These are phyloP conservation scores for Penstemon barbatus DNA, from an alignment of 257 asterid genomes.

Conservation along the genomic window DNA sequence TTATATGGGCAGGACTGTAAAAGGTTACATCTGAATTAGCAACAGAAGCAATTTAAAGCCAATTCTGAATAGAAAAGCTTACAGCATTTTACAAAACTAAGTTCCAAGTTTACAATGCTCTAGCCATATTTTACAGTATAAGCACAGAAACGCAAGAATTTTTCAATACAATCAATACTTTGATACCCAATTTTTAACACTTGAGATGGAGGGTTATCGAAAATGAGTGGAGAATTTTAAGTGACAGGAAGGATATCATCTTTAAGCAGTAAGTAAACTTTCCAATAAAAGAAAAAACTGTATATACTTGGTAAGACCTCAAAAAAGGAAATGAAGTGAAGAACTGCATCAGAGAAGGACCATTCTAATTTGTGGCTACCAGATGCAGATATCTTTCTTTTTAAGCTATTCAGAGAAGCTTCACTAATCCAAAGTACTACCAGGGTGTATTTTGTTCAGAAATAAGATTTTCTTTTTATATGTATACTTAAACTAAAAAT, in stretches of 20 bases:
- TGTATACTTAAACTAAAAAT: too few species aligned
- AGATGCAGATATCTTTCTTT: not conserved
- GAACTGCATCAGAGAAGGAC: conserved; percentile 6
- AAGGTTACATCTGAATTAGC: conserved; percentile 35
- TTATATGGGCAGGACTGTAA: conserved; percentile 94
- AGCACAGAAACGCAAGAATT: conserved; percentile 12
- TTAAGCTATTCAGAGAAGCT: conserved; percentile 6
- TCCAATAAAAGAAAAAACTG: not conserved
- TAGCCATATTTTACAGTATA: conserved; percentile 9
- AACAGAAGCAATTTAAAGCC: conserved; percentile 16
- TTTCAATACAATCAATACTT: not conserved
- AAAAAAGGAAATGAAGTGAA: conserved; percentile 8
- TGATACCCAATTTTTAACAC: not conserved
- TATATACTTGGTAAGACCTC: conserved; percentile 4
- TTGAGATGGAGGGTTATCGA: not conserved
- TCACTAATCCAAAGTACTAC: not conserved
- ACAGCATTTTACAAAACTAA: conserved; percentile 15
- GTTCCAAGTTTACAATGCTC: conserved; percentile 19
- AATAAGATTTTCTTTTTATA: too few species aligned
- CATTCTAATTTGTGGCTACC: conserved; percentile 12
- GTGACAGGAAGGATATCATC: conserved; percentile 1
- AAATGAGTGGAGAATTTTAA: not conserved
- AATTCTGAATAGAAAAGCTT: conserved; percentile 22
- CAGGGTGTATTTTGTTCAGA: too few species aligned
- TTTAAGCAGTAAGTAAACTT: not conserved